A percentile compares a stretch with the other conserved stretches of the same genome.
These are phyloP conservation scores for Pythium rhizo-oryzae DNA, from an alignment of 352 stramenopile species.

Conservation along the genomic window DNA sequence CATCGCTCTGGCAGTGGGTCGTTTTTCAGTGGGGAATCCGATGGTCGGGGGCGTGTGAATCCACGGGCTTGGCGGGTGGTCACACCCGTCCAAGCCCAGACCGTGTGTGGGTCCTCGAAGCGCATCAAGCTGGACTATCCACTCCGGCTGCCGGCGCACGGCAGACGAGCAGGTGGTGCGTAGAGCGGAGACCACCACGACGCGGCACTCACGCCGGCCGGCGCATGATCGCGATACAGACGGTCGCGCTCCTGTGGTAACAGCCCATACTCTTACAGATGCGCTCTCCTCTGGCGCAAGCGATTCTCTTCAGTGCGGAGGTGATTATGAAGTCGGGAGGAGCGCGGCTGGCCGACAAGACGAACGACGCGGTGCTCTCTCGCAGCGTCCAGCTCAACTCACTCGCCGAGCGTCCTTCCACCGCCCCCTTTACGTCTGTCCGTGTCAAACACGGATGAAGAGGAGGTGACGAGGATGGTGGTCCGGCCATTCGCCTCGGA, in stretches of 20 bases:
- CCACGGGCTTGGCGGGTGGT: neutral
- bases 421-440: too few species aligned
- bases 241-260: neutral
- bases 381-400: too few species aligned
- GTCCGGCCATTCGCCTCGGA: too few species aligned
- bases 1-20: neutral
- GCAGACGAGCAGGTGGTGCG: conserved; percentile 7
- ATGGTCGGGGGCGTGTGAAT: neutral
- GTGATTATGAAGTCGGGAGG: neutral
- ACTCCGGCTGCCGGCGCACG: neutral
- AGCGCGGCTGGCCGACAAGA: too few species aligned
- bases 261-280: conserved; percentile 9
- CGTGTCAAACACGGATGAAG: too few species aligned
- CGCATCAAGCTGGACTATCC: neutral
- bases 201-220: neutral
- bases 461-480: too few species aligned
- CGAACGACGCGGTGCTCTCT: too few species aligned
- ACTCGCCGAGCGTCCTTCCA: neutral
- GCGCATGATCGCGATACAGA: conserved; percentile 10
- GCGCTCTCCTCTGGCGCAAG: neutral
- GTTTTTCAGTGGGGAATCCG: neutral
- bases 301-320: neutral
- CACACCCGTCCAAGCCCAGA: neutral
- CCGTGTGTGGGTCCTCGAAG: neutral
- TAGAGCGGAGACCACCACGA: neutral